Conservation (phyloP, 495 filamentous ascomycete genomes). For the Astrothelium macrocarpum region DNA sequence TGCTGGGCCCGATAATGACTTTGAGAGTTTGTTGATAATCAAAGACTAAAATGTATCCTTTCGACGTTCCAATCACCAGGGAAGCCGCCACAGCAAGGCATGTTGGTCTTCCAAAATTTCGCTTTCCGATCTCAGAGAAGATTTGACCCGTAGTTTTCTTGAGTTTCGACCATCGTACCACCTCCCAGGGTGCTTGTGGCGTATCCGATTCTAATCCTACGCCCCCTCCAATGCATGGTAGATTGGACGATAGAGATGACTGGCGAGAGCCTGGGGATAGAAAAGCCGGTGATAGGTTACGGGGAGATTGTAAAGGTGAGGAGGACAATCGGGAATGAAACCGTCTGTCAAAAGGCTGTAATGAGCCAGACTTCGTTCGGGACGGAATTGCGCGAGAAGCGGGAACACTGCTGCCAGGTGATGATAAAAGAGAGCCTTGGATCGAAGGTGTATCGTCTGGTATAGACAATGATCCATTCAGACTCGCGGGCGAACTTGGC, state of each 20-base stretch:
- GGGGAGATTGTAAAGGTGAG: constrained; percentile 47
- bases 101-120: constrained; percentile 85
- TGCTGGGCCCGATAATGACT: constrained; percentile 86
- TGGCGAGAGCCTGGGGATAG: constrained; percentile 65
- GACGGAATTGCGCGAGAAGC: constrained; percentile 40
- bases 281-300: constrained; percentile 71
- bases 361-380: constrained; percentile 59
- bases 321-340: constrained; percentile 79
- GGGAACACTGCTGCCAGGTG: constrained; percentile 55
- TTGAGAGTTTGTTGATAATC: constrained; percentile 95
- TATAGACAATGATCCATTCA: constrained; percentile 48
- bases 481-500: constrained; percentile 24
- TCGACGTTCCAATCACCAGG: constrained; percentile 86
- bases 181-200: constrained; percentile 77
- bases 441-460: constrained; percentile 87
- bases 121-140: constrained; percentile 90
- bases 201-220: constrained; percentile 43
- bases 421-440: constrained; percentile 75
- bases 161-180: constrained; percentile 90
- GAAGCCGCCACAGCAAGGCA: constrained; percentile 82
- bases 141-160: constrained; percentile 78
- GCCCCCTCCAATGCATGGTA: constrained; percentile 16
- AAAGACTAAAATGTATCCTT: constrained; percentile 88
- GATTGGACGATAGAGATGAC: constrained; percentile 46
- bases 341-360: constrained; percentile 85